These are phyloP conservation scores for Globisporangium emineosum DNA, from an alignment of 352 stramenopile genomes.

Conservation along the genomic window DNA sequence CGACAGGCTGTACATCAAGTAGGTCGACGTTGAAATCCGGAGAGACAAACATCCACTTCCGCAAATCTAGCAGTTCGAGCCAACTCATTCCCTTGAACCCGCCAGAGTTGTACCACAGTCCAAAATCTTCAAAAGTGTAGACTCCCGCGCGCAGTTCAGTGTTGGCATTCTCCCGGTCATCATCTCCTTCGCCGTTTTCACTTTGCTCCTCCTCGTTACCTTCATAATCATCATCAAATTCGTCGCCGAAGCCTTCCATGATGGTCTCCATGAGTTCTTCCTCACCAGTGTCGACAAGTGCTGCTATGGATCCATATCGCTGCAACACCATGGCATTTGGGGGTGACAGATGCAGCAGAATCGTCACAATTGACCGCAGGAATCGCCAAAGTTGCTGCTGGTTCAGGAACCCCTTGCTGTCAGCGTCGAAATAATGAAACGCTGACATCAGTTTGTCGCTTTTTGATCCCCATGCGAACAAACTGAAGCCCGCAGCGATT, in stretches of 20 bases:
- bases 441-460: constrained; percentile 81
- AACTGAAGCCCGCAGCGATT: constrained; percentile 74
- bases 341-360: constrained; percentile 68
- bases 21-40: constrained; percentile 59
- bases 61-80: constrained; percentile 81
- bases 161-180: constrained; percentile 32
- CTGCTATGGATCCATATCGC: constrained; percentile 59
- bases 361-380: constrained; percentile 76
- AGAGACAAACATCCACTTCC: constrained; percentile 83
- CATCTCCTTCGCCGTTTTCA: constrained; percentile 1
- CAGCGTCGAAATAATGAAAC: constrained; percentile 85
- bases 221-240: constrained; percentile 31
- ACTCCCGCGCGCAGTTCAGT: constrained; percentile 51
- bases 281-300: constrained; percentile 74
- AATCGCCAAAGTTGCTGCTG: constrained; percentile 82
- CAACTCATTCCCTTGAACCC: constrained; percentile 79
- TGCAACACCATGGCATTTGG: constrained; percentile 51
- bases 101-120: constrained; percentile 81
- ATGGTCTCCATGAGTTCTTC: constrained; percentile 78
- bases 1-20: constrained; percentile 66
- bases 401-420: constrained; percentile 78
- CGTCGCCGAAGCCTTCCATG: constrained; percentile 47
- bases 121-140: constrained; percentile 85
- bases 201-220: constrained; percentile 36
- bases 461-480: constrained; percentile 83